A percentile compares a stretch with the other conserved stretches of the same genome.
These are phyloP conservation scores for Rhizophora mangle DNA, from an alignment of 345 rosid species.

Conservation along the genomic window DNA sequence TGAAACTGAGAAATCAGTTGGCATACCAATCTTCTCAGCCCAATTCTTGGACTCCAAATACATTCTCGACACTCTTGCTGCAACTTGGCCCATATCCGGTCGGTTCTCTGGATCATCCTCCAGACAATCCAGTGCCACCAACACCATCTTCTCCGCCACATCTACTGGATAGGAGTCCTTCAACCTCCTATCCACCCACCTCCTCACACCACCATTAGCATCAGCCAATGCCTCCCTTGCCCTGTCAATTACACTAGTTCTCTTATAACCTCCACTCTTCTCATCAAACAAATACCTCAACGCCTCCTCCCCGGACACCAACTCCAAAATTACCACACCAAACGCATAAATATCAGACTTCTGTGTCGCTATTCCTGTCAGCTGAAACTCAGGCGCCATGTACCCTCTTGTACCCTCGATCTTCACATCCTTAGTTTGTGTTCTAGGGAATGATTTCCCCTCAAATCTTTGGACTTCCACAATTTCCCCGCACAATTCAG, in stretches of 20 bases:
- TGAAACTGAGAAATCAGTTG: slow-evolving; percentile 31
- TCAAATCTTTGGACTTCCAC: neutral
- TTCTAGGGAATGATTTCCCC: slow-evolving; percentile 1
- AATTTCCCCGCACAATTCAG: slow-evolving; percentile 30
- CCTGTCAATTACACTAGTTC: slow-evolving; percentile 27
- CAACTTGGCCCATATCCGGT: slow-evolving; percentile 30
- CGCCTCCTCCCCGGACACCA: slow-evolving; percentile 32
- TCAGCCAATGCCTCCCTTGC: slow-evolving; percentile 18
- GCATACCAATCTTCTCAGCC: slow-evolving; percentile 27
- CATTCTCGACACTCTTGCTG: slow-evolving; percentile 26
- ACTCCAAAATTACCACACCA: slow-evolving; percentile 33
- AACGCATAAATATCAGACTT: slow-evolving; percentile 32
- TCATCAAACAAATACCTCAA: slow-evolving; percentile 22
- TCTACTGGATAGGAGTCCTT: slow-evolving; percentile 33
- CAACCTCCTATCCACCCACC: slow-evolving; percentile 30
- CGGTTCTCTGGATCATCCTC: slow-evolving; percentile 26
- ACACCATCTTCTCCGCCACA: slow-evolving; percentile 27
- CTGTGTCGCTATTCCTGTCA: slow-evolving; percentile 26
- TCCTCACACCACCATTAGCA: slow-evolving; percentile 22
- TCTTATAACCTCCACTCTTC: slow-evolving; percentile 11
- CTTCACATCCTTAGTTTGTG: slow-evolving; percentile 16
- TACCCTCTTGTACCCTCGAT: slow-evolving; percentile 53
- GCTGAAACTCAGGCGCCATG: slow-evolving; percentile 49
- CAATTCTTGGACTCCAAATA: slow-evolving; percentile 30
- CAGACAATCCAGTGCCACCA: slow-evolving; percentile 27